Base-by-base conservation (phyloP, 177 flowering plant genomes). In the Telopea speciosissima region DNA sequence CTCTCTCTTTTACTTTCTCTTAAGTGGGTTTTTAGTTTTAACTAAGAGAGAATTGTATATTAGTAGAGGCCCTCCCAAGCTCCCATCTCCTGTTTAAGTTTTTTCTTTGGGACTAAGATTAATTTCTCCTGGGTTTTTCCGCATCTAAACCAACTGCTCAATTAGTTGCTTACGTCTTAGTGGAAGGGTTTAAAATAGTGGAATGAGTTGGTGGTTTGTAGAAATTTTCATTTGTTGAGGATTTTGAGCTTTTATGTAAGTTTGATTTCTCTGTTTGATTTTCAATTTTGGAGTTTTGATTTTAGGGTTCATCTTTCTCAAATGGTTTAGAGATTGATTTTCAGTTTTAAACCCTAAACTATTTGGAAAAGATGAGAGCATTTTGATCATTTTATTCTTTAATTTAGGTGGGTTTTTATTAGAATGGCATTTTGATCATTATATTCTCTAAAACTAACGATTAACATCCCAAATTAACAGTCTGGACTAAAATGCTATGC, bases 141-240 rank as follows among this genome's bases (percentile, higher is more conserved):
- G n/a, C n/a, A n/a, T n/a, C n/a, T n/a, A n/a, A n/a, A n/a, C n/a
- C n/a, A n/a, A n/a, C n/a, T n/a, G n/a, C 66, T 61, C 49, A 65
- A 16, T 63, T 67, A 23, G 63, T 78, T 63, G 65, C 70, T 78
- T 75, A 66, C 73, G 62, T 74, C 64, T 83, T 63, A 26, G 73
- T 74, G 69, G 28, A 74, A 62, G 73, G 59, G 80, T 80, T 71
- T 66, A 71, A 68, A 67, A 72, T 68, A 68, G 74, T 23, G 68
- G 69, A 36, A 74, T 68, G 63, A 79, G 80, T 71, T 75, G 79
- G 80, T 81, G 82, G 79, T 81, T 60, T 79, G 42, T 3, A 42
- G 7, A 10, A 5, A 23, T 17, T 56, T 60, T 71, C 23, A 42
- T 24, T 66, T 23, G 40, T 13, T 72, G 64, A 81, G 78, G 69